Evolutionary conservation across 2,329 filamentous ascomycete genomes (phyloP).

Genomic region (Aureobasidium sp.): DNA sequence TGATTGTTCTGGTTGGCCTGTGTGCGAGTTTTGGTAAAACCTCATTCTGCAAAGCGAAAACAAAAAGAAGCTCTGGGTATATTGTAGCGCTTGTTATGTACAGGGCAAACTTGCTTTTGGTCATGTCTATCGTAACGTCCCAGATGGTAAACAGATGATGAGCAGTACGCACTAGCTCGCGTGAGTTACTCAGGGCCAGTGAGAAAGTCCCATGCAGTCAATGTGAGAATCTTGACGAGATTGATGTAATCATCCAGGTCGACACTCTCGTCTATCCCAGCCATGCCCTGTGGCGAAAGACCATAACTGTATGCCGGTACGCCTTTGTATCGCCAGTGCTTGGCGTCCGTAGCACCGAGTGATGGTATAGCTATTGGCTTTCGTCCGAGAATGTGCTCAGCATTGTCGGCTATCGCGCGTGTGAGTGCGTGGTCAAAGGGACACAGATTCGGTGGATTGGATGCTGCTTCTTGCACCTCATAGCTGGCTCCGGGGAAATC

Average conservation of each 20-base stretch:
- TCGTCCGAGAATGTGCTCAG: constrained; percentile 23
- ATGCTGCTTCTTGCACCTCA: constrained; percentile 29
- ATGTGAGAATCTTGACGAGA: constrained; percentile 27
- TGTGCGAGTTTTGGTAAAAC: neutral
- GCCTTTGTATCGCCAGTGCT: constrained; percentile 34
- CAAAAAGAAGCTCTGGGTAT: neutral
- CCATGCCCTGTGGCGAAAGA: constrained; percentile 27
- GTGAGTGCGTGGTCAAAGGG: constrained; percentile 31
- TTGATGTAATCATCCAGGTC: constrained; percentile 28
- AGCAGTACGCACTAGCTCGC: neutral
- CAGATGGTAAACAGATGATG: neutral
- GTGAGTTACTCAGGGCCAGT: constrained; percentile 6
- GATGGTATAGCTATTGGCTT: constrained; percentile 31
- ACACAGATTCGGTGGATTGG: constrained; percentile 30
- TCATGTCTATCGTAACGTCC: neutral
- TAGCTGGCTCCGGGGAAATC: constrained; percentile 26
- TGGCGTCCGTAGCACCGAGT: constrained; percentile 37
- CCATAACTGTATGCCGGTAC: constrained; percentile 35
- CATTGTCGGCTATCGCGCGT: constrained; percentile 23
- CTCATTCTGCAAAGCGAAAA: neutral
- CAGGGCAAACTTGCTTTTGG: neutral
- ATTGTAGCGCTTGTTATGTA: neutral
- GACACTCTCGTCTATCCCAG: constrained; percentile 24
- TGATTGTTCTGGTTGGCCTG: neutral
- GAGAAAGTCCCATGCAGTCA: constrained; percentile 29